Conservation (phyloP, 108 stramenopile species). For the Mediolabrus comicus region DNA sequence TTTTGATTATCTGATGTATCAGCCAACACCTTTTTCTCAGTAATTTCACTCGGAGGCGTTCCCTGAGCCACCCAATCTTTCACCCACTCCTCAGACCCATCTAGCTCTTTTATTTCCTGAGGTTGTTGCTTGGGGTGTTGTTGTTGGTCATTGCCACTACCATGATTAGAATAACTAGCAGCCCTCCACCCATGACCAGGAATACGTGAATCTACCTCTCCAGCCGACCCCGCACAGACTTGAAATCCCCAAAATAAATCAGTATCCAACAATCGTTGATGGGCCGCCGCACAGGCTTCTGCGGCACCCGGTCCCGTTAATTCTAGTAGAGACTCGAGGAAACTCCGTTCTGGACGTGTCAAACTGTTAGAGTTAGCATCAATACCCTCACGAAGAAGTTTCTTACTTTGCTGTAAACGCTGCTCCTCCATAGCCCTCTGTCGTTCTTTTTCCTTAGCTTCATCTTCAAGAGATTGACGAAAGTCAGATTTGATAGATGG, state of each 20-base stretch:
- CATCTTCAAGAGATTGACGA: constrained; percentile 4
- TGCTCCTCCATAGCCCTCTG: not conserved
- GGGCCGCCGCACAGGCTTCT: constrained; percentile 19
- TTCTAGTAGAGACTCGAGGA: constrained; percentile 22
- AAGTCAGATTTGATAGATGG: not conserved
- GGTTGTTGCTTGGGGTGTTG: not conserved
- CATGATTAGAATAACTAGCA: not conserved
- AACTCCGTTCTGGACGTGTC: constrained; percentile 21
- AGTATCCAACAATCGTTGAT: constrained; percentile 15
- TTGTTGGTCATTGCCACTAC: not conserved
- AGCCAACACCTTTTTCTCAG: not conserved
- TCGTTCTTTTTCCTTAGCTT: not conserved
- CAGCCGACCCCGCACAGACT: constrained; percentile 14
- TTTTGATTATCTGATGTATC: too few relatives aligned
- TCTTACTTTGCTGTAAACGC: not conserved
- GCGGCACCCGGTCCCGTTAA: constrained; percentile 17
- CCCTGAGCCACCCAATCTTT: constrained; percentile 13
- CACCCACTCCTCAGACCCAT: constrained; percentile 17
- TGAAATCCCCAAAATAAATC: constrained; percentile 27
- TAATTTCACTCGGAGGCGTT: not conserved
- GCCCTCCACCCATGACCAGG: constrained; percentile 13
- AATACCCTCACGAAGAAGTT: not conserved
- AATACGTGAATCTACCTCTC: constrained; percentile 3
- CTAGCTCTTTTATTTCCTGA: not conserved
- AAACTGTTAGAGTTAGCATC: not conserved